Evolutionary conservation across 768 basidiomycete genomes (phyloP), one percentile per base, ranked within the genome.

Genomic region (Mycena belliarum): DNA sequence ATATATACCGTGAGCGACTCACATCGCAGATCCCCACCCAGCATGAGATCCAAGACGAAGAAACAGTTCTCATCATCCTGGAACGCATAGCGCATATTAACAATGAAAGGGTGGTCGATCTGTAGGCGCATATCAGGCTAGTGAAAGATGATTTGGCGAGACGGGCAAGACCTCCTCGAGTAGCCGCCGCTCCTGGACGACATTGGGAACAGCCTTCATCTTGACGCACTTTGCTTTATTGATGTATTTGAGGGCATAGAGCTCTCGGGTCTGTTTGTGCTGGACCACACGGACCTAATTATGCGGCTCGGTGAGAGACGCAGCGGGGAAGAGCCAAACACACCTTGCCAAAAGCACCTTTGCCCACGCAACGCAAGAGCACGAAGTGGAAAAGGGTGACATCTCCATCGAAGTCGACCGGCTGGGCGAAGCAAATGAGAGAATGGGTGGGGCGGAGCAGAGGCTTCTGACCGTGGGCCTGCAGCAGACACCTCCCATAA

Each of bases 1-100:
- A 55, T n/a, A n/a, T n/a, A 43, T 35, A 46, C 43, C 52, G 56
- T 21, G 40, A 20, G 50, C 28, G 33, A 76, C 91, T 64, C 72
- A 95, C 94, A 98, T 62, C 95, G 84, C 52, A 98, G 79, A 73
- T 98, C 95, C 18, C 95, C 95, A 16, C 95, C 95, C 6, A 98
- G 80, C 95, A 98, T 98, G 59, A 98, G 82, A 76, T 98, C 96
- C 61, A 98, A 74, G 20, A 98, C 96, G 67, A 98, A 98, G 79
- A 98, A 98, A 66, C 96, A 96, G 70, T 98, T 96, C 68, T 98
- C 95, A 68, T 98, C 95, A 68, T 98, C 95, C 71, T 98, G 95
- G 72, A 98, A 98, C 20, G 95, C 95, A 70, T 98, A 97, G 35
- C 95, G 87, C 71, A 98, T 68, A 72, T 97, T 97, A 70, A 96